Evolutionary conservation across 352 stramenopile species (phyloP).

Genomic region (Elongisporangium anandrum): DNA sequence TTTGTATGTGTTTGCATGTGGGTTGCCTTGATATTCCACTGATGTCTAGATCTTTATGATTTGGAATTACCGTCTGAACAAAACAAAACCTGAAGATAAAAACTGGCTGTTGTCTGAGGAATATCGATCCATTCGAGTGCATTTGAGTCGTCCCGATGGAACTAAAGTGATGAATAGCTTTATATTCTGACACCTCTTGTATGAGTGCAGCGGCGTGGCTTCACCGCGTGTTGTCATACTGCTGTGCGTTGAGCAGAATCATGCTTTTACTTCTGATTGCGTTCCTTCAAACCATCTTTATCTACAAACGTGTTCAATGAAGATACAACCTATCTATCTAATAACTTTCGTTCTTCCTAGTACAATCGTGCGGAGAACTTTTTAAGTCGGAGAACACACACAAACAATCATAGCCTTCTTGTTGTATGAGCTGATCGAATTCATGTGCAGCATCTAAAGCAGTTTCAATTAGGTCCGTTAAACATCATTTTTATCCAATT

Average conservation of each 20-base stretch:
- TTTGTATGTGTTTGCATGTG: constrained; percentile 4
- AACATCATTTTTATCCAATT: background rate
- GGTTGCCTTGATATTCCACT: constrained; percentile 41
- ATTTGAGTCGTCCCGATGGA: constrained; percentile 3
- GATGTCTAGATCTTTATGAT: constrained; percentile 77
- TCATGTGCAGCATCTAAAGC: too few species aligned
- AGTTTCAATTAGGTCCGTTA: too few species aligned
- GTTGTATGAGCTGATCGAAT: too few species aligned
- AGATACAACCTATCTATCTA: constrained; percentile 65
- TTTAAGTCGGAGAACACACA: constrained; percentile 46
- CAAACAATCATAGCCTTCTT: background rate
- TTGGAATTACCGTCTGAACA: constrained; percentile 88
- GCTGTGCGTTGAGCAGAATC: constrained; percentile 72
- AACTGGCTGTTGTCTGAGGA: constrained; percentile 89
- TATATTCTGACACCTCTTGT: constrained; percentile 90
- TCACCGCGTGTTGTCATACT: constrained; percentile 55
- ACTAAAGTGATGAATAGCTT: constrained; percentile 86
- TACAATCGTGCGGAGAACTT: constrained; percentile 55
- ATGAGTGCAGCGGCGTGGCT: constrained; percentile 58
- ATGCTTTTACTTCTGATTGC: constrained; percentile 72
- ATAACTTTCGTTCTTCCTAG: constrained; percentile 91
- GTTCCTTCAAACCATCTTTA: background rate
- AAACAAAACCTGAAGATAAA: constrained; percentile 61
- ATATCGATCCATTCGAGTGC: constrained; percentile 13
- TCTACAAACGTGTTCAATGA: constrained; percentile 45